phyloP scores from a whole-genome alignment of 257 asterid species.

The Fraxinus cuspidata region DNA sequence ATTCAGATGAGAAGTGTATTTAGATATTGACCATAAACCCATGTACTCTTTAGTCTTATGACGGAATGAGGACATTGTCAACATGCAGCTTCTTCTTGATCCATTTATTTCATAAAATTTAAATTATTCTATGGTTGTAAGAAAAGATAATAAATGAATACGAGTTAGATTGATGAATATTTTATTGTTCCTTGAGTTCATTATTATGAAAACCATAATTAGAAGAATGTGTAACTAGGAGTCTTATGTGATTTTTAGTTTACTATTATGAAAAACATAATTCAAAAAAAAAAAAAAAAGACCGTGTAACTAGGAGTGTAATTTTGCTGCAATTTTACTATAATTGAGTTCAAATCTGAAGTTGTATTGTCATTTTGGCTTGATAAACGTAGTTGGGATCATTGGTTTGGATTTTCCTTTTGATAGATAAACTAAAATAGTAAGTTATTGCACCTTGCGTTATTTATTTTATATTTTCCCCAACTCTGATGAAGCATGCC shows the following conservation, averaged over 20 bases:
- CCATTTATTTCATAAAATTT: not conserved
- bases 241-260: too few species aligned
- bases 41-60: not conserved
- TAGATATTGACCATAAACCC: not conserved
- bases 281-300: not conserved
- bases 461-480: not conserved
- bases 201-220: not conserved
- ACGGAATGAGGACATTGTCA: not conserved
- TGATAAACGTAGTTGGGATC: not conserved
- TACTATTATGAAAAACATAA: not conserved
- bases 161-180: not conserved
- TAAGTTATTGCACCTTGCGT: not conserved
- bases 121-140: not conserved
- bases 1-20: not conserved
- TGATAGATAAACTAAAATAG: conserved; percentile 17
- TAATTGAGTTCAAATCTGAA: conserved; percentile 4
- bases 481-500: conserved; percentile 3
- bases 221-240: not conserved
- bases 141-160: not conserved
- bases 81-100: not conserved
- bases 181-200: not conserved
- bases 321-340: not conserved
- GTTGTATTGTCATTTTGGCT: conserved; percentile 16
- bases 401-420: conserved; percentile 4
- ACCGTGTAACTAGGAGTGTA: not conserved